Evolutionary conservation across 176 grass and related monocot species (phyloP), one percentile per base, ranked within the genome.

Genomic region (Otatea glauca): DNA sequence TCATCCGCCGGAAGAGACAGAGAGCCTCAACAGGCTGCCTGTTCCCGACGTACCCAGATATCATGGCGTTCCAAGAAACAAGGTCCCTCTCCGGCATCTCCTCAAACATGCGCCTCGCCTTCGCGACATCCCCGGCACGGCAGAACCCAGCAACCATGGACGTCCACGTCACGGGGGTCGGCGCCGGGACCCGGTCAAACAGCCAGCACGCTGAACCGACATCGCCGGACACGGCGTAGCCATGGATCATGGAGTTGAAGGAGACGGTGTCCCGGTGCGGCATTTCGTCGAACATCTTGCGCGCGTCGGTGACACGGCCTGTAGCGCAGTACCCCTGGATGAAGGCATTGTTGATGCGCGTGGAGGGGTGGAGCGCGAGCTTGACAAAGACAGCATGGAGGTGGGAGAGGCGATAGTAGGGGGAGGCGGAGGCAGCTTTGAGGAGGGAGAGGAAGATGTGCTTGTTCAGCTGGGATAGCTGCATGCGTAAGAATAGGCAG

Each of bases 61-160:
- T 69, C 67, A 69, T 69, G 67, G 67, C 67, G 67, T 70, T 70
- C 67, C 67, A 70, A 7, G 67, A 70, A 23, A 70, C 39, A 20
- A 70, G 17, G 67, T 70, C 67, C 39, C 67, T 70, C 39, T 5
- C 39, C 20, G 21, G 67, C 67, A 70, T 70, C 67, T 70, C 67
- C 67, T 70, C 67, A 18, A 70, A 70, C 9, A 44, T 9, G 43
- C 69, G 23, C 69, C 43, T 72, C 69, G 43, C 69, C 69, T 6
- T 15, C 42, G 12, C 43, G 23, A 72, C 43, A 24, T 72, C 43
- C 69, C 43, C 42, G 6, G 42, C 43, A 11, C n/a, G 69, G 69
- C 42, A 72, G n/a, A 72, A 43, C 43, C 69, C 69, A 8, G 69
- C 10, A 20, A 72, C 12, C 69, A 72, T 72, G 12, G n/a, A 72